A percentile compares a stretch with the other conserved stretches of the same genome.
phyloP scores from a whole-genome alignment of 257 asterid genomes.

The Paraleonurus japonicus region DNA sequence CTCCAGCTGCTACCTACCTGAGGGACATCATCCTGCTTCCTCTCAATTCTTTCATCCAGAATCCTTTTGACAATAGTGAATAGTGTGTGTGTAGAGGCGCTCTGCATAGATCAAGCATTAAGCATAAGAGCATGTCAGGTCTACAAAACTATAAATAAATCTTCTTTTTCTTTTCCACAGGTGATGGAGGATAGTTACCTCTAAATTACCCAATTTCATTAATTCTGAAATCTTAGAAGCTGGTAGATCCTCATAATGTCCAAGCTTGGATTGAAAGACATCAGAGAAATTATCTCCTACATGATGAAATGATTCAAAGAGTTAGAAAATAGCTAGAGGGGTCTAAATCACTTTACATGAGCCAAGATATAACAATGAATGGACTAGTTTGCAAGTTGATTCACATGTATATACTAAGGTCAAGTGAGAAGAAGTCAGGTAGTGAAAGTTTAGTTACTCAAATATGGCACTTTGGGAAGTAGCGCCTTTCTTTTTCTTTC shows the following conservation, averaged over 20 bases:
- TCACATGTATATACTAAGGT: not conserved
- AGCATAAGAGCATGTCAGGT: slow-evolving; percentile 26
- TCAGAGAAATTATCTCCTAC: slow-evolving; percentile 46
- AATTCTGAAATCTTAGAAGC: slow-evolving; percentile 69
- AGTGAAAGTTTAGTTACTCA: not conserved
- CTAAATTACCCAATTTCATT: slow-evolving; percentile 69
- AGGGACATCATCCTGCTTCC: slow-evolving; percentile 68
- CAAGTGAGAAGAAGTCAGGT: not conserved
- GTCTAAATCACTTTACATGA: slow-evolving; percentile 12
- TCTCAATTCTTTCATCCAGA: slow-evolving; percentile 81
- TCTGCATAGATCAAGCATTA: slow-evolving; percentile 49
- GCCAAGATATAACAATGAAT: slow-evolving; percentile 10
- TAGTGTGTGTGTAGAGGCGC: slow-evolving; percentile 68
- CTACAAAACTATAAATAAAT: slow-evolving; percentile 10
- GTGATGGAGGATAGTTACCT: slow-evolving; percentile 44
- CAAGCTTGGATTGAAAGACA: slow-evolving; percentile 46
- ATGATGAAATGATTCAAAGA: slow-evolving; percentile 34
- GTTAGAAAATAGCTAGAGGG: slow-evolving; percentile 2
- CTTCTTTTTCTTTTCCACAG: not conserved
- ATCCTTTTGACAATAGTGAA: slow-evolving; percentile 56
- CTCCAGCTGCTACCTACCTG: slow-evolving; percentile 52
- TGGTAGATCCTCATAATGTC: slow-evolving; percentile 47
- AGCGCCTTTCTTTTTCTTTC: not conserved
- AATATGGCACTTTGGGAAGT: not conserved
- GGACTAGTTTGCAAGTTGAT: not conserved